Conservation (phyloP, 192 early-diverging fungal genomes). For the Coemansia sp. region DNA sequence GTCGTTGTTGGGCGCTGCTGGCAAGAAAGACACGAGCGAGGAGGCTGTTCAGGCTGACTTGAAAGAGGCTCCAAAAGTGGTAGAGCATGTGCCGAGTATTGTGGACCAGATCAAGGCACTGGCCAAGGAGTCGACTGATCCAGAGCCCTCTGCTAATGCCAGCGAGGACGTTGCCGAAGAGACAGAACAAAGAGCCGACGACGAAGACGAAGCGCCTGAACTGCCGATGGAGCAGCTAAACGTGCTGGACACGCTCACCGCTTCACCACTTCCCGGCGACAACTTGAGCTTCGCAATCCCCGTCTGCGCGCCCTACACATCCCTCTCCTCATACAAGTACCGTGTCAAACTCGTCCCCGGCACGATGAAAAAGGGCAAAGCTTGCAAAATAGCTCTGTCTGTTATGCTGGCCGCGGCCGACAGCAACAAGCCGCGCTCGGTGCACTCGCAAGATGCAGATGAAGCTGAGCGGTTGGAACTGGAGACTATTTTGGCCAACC, state of each 20-base stretch:
- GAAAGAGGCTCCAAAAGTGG: not conserved
- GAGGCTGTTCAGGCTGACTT: not conserved
- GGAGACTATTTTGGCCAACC: constrained; percentile 35
- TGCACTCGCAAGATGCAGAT: not conserved
- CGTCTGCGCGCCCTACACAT: constrained; percentile 88
- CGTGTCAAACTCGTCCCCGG: constrained; percentile 93
- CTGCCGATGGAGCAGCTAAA: constrained; percentile 53
- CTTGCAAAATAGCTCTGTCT: constrained; percentile 58
- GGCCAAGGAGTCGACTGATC: not conserved
- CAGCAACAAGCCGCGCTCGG: constrained; percentile 23
- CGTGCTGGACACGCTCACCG: constrained; percentile 79
- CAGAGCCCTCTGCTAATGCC: not conserved
- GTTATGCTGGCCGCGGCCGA: constrained; percentile 49
- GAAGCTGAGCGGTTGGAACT: constrained; percentile 44
- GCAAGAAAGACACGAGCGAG: constrained; percentile 46
- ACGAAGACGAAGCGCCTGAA: constrained; percentile 36
- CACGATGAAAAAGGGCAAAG: constrained; percentile 88
- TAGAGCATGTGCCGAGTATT: constrained; percentile 15
- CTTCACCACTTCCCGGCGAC: constrained; percentile 75
- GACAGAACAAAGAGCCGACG: not conserved
- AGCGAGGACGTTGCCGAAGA: not conserved
- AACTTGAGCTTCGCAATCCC: constrained; percentile 82
- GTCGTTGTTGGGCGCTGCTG: constrained; percentile 70
- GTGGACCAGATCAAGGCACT: constrained; percentile 28
- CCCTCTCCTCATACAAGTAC: constrained; percentile 88